Evolutionary conservation across 1,139 yeast species (phyloP).

Genomic region (Geotrichum candidum): DNA sequence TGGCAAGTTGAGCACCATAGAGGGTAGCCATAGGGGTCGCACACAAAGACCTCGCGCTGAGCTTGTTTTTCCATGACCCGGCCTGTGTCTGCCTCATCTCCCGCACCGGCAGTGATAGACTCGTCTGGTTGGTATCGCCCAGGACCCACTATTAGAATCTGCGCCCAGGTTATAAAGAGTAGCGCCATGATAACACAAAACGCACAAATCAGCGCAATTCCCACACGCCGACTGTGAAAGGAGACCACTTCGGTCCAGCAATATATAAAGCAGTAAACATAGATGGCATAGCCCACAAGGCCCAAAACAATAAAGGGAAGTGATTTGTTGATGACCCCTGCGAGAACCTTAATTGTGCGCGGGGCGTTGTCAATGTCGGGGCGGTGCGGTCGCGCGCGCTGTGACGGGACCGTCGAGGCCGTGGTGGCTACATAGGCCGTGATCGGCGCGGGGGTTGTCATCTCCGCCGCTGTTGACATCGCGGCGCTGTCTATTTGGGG

Average conservation of each 20-base stretch:
- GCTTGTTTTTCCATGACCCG: neutral
- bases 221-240: conserved; percentile 22
- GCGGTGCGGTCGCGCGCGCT: neutral
- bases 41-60: conserved; percentile 29
- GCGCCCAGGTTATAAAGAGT: conserved; percentile 24
- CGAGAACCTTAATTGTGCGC: neutral
- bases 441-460: neutral
- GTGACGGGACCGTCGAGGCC: too few relatives aligned
- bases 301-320: conserved; percentile 27
- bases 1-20: conserved; percentile 67
- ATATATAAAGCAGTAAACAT: conserved; percentile 34
- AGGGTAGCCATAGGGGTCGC: conserved; percentile 43
- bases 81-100: neutral
- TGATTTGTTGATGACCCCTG: neutral
- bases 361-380: neutral
- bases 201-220: conserved; percentile 32
- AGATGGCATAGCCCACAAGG: conserved; percentile 31
- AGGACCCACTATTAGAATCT: conserved; percentile 34
- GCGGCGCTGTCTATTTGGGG: neutral
- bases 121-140: conserved; percentile 23
- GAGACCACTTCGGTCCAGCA: conserved; percentile 31
- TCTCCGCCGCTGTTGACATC: neutral
- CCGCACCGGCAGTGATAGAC: neutral
- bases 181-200: conserved; percentile 24
- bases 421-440: neutral